A percentile compares a stretch with the other conserved stretches of the same genome.
phyloP scores from a whole-genome alignment of 768 basidiomycete genomes.

The Russula virescens region DNA sequence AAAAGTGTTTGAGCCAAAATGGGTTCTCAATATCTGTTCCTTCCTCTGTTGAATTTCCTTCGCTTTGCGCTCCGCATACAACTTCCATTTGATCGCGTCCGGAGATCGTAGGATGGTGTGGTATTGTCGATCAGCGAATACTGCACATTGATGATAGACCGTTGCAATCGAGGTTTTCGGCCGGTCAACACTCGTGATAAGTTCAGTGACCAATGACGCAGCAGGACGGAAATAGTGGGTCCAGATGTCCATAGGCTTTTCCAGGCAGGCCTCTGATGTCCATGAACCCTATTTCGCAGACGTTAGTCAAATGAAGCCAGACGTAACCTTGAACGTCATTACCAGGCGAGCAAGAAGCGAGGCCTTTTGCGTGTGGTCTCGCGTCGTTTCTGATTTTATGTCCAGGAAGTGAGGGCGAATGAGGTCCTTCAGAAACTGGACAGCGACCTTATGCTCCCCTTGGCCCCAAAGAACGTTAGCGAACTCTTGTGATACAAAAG shows the following conservation, averaged over 20 bases:
- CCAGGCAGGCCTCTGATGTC: conserved; percentile 81
- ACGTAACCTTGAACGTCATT: conserved; percentile 26
- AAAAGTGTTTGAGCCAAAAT: conserved; percentile 24
- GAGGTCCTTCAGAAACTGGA: conserved; percentile 57
- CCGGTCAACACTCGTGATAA: conserved; percentile 11
- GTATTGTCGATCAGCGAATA: conserved; percentile 87
- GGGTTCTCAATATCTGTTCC: conserved; percentile 31
- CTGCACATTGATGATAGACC: conserved; percentile 77
- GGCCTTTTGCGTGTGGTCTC: conserved; percentile 29
- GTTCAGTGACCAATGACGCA: conserved; percentile 31
- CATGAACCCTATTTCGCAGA: conserved; percentile 65
- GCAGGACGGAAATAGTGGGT: conserved; percentile 67
- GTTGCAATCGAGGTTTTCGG: conserved; percentile 35
- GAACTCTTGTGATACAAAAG: conserved; percentile 71
- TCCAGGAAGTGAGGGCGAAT: conserved; percentile 26
- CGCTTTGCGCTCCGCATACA: conserved; percentile 67
- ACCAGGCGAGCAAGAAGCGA: conserved; percentile 63
- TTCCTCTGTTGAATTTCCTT: conserved; percentile 58
- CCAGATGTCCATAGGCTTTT: conserved; percentile 69
- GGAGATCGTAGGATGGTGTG: conserved; percentile 62
- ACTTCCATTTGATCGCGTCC: conserved; percentile 60
- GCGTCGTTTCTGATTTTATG: conserved; percentile 6
- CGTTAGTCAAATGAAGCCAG: not conserved
- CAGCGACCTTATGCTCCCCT: conserved; percentile 78
- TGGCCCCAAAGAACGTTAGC: conserved; percentile 87